A percentile compares a stretch with the other conserved stretches of the same genome.
phyloP scores from a whole-genome alignment of 1,284 basidiomycete species.

The Moesziomyces globuligerus region DNA sequence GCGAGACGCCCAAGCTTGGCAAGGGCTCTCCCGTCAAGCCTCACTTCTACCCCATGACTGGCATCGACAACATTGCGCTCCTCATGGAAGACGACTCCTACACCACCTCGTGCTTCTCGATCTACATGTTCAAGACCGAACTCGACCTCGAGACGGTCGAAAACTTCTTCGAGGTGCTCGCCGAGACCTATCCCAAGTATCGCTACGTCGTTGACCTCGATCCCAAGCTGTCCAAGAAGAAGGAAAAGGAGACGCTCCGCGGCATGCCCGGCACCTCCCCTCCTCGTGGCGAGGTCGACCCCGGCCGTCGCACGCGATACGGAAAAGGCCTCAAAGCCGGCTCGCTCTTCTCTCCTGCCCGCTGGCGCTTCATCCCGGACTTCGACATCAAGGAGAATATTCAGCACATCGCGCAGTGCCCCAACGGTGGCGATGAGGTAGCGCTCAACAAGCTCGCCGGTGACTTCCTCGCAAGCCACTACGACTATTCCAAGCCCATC shows the following conservation, averaged over 20 bases:
- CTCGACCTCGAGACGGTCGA: slow-evolving; percentile 62
- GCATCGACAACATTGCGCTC: slow-evolving; percentile 65
- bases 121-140: slow-evolving; percentile 64
- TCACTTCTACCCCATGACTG: slow-evolving; percentile 56
- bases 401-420: slow-evolving; percentile 47
- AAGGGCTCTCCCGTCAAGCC: slow-evolving; percentile 47
- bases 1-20: slow-evolving; percentile 39
- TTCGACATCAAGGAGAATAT: slow-evolving; percentile 65
- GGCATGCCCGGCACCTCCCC: slow-evolving; percentile 19
- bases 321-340: slow-evolving; percentile 59
- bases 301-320: slow-evolving; percentile 55
- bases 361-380: slow-evolving; percentile 63
- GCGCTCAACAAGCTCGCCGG: slow-evolving; percentile 62
- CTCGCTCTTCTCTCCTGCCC: slow-evolving; percentile 52
- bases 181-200: slow-evolving; percentile 64
- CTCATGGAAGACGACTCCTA: slow-evolving; percentile 65
- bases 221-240: slow-evolving; percentile 51
- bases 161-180: slow-evolving; percentile 63
- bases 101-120: slow-evolving; percentile 65
- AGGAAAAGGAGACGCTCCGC: slow-evolving; percentile 21
- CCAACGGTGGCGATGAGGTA: slow-evolving; percentile 45
- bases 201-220: slow-evolving; percentile 63
- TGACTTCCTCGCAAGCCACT: slow-evolving; percentile 61
- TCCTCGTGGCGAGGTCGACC: slow-evolving; percentile 26
- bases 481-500: slow-evolving; percentile 64